Base-by-base conservation (phyloP, 2,329 filamentous ascomycete species). In the Trichoderma brevicompactum region DNA sequence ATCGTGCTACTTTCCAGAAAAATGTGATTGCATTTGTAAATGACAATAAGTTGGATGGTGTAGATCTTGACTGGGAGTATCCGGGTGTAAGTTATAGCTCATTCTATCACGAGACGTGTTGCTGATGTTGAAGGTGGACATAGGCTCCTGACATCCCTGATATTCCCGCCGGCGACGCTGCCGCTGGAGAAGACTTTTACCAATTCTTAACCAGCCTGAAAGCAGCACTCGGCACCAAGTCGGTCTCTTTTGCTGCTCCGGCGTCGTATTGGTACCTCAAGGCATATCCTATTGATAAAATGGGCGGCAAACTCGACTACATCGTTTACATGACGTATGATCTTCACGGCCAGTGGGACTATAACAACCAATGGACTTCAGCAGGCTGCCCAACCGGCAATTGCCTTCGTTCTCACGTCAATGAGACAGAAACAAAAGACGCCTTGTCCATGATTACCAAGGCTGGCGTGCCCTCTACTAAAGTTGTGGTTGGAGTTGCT, bases 1-100 rank as follows among this genome's bases (percentile, higher is more conserved):
- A 84, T 65, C 74, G 79, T 0, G 67, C 70, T 7, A 76, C 34
- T 15, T 75, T 83, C 46, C 70, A 74, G 7, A 66, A 72, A 17
- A 78, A 79, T 68, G 64, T 79, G 44, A 69, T 76, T 65, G 60
- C 78, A 19, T 79, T 84, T 68, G 13, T 83, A 55, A 69, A 76
- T 19, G 48, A 81, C 38, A 46, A 80, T 28, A 69, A 71, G 3
- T 68, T 83, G 0, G 80, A 82, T 53, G 81, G 81, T 0, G 70
- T 82, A 9, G 80, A 82, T 50, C 70, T 82, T 48, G 80, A 82
- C 68, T 84, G 81, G 82, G 80, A 82, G 63, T 82, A 82, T 62
- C 77, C 77, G 0, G 75, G 73, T 0, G 74, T 74, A 38, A 70
- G 19, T 78, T 70, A 73, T 1, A 71, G 75, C 0, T 70, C 60